Conservation (phyloP, 2,329 filamentous ascomycete genomes). For the Fusarium sp. region DNA sequence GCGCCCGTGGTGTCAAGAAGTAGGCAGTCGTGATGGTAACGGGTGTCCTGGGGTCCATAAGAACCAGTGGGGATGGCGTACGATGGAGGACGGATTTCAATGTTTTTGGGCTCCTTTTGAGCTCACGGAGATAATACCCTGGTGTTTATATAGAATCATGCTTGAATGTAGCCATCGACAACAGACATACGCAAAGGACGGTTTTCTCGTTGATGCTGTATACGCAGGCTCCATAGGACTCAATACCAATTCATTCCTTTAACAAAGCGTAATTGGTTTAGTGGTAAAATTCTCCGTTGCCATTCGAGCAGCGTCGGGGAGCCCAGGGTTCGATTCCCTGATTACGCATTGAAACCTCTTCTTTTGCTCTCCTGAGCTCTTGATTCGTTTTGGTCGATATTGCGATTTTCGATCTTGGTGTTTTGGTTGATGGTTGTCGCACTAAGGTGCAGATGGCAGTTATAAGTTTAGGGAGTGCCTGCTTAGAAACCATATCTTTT, state of each 20-base stretch:
- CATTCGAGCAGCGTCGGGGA: not conserved
- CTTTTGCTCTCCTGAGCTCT: not conserved
- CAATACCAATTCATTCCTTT: not conserved
- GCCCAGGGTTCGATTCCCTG: conserved; percentile 1
- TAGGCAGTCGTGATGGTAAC: conserved; percentile 30
- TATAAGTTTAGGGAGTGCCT: not conserved
- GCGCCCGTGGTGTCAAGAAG: conserved; percentile 62
- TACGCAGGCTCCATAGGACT: not conserved
- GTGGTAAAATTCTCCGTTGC: conserved; percentile 24
- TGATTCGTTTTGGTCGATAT: not conserved
- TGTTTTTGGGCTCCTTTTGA: not conserved
- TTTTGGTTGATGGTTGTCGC: not conserved
- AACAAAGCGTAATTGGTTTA: conserved; percentile 20
- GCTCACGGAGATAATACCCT: conserved; percentile 17
- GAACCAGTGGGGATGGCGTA: not conserved
- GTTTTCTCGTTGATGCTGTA: not conserved
- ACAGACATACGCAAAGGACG: not conserved
- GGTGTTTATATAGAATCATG: not conserved
- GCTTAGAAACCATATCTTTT: not conserved
- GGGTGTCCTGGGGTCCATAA: not conserved
- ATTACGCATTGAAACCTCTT: not conserved
- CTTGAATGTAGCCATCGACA: not conserved
- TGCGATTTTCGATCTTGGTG: not conserved
- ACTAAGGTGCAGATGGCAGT: not conserved
- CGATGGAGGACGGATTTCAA: not conserved